Evolutionary conservation across 2,329 filamentous ascomycete genomes (phyloP).

Genomic region (Cladobotryum protrusum): DNA sequence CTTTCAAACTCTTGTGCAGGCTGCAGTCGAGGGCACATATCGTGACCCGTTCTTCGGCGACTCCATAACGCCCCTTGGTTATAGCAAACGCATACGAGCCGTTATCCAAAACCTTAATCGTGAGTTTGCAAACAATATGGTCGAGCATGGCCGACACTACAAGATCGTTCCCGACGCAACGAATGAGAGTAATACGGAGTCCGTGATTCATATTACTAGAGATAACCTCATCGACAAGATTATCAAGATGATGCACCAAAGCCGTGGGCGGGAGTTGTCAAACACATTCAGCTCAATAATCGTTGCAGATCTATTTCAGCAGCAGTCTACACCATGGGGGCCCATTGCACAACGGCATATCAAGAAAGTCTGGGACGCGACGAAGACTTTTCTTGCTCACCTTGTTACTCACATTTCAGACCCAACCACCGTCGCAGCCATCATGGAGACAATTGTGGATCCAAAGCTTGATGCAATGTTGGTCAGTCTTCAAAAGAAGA

Average conservation of each 20-base stretch:
- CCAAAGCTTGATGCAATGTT: conserved; percentile 15
- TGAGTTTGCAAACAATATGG: conserved; percentile 41
- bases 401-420: conserved; percentile 14
- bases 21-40: conserved; percentile 47
- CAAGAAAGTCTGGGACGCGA: conserved; percentile 11
- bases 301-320: conserved; percentile 51
- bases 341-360: conserved; percentile 30
- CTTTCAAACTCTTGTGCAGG: conserved; percentile 39
- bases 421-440: conserved; percentile 8
- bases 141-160: conserved; percentile 30
- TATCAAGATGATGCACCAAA: conserved; percentile 16
- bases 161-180: not conserved
- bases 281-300: conserved; percentile 56
- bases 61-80: conserved; percentile 24
- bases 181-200: not conserved
- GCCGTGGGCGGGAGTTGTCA: conserved; percentile 45
- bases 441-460: conserved; percentile 14
- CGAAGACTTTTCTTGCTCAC: conserved; percentile 5
- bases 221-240: conserved; percentile 18
- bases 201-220: conserved; percentile 2
- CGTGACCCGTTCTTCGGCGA: conserved; percentile 45
- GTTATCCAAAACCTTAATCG: conserved; percentile 44
- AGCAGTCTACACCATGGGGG: conserved; percentile 53
- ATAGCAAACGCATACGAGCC: conserved; percentile 44
- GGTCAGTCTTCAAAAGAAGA: conserved; percentile 32